Conservation (phyloP, 345 rosid species). For the Fremontodendron californicum region DNA sequence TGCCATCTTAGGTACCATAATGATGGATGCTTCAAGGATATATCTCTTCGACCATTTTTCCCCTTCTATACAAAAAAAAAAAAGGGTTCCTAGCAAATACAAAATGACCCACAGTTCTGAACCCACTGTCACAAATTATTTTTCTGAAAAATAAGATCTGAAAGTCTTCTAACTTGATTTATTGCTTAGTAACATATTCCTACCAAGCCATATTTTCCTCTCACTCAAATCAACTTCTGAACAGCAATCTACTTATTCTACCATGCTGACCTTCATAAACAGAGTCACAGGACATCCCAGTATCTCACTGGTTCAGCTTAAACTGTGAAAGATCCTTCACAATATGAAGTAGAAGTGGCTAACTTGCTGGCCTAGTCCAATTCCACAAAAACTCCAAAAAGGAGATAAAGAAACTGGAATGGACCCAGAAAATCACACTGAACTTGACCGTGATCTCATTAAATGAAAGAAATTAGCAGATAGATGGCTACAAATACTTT, state of each 20-base stretch:
- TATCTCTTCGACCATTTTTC: neutral
- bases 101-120: neutral
- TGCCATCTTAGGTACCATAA: neutral
- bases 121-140: neutral
- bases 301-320: neutral
- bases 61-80: neutral
- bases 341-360: neutral
- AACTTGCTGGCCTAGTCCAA: neutral
- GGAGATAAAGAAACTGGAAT: neutral
- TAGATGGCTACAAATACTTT: slow-evolving; percentile 3
- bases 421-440: neutral
- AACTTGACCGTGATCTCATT: neutral
- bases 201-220: neutral
- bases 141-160: neutral
- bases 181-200: neutral
- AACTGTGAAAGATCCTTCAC: neutral
- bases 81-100: neutral
- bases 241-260: slow-evolving; percentile 2
- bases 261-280: neutral
- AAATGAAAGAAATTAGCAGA: slow-evolving; percentile 16
- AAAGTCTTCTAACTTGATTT: neutral
- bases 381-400: slow-evolving; percentile 1
- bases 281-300: neutral
- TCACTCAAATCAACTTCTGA: neutral
- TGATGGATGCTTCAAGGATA: neutral